A percentile compares a stretch with the other conserved stretches of the same genome.
phyloP scores from a whole-genome alignment of 352 stramenopile genomes.

The Globisporangium solare region DNA sequence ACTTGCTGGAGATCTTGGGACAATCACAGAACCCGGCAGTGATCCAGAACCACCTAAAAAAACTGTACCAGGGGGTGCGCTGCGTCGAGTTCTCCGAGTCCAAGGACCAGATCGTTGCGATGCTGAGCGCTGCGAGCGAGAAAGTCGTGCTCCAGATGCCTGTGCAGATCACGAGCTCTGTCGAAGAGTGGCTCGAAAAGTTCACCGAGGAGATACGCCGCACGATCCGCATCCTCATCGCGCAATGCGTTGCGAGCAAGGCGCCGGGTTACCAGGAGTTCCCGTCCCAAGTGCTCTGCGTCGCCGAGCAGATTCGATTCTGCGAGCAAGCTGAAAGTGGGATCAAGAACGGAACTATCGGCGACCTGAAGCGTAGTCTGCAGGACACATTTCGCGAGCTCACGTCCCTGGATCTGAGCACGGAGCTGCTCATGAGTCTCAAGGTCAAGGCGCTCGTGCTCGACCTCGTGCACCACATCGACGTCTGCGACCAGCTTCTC shows the following conservation, averaged over 20 bases:
- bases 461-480: slow-evolving; percentile 94
- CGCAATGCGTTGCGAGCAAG: slow-evolving; percentile 69
- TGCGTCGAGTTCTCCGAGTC: slow-evolving; percentile 87
- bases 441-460: slow-evolving; percentile 95
- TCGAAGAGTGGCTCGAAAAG: slow-evolving; percentile 92
- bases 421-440: slow-evolving; percentile 85
- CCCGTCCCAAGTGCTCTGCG: slow-evolving; percentile 88
- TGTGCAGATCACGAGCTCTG: slow-evolving; percentile 84
- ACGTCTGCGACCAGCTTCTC: slow-evolving; percentile 90
- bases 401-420: slow-evolving; percentile 83
- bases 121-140: slow-evolving; percentile 83
- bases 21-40: slow-evolving; percentile 90
- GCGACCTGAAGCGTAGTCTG: slow-evolving; percentile 60
- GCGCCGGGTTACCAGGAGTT: slow-evolving; percentile 87
- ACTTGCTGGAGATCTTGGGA: slow-evolving; percentile 94
- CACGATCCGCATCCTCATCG: slow-evolving; percentile 80
- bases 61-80: slow-evolving; percentile 94
- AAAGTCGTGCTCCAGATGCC: slow-evolving; percentile 76
- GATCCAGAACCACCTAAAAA: slow-evolving; percentile 95
- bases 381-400: slow-evolving; percentile 70
- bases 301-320: slow-evolving; percentile 92
- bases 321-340: slow-evolving; percentile 81
- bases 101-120: slow-evolving; percentile 82
- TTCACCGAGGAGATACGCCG: slow-evolving; percentile 90
- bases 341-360: slow-evolving; percentile 70